These are phyloP conservation scores for Capronia coronata DNA, from an alignment of 2,329 filamentous ascomycete species.

Conservation along the genomic window DNA sequence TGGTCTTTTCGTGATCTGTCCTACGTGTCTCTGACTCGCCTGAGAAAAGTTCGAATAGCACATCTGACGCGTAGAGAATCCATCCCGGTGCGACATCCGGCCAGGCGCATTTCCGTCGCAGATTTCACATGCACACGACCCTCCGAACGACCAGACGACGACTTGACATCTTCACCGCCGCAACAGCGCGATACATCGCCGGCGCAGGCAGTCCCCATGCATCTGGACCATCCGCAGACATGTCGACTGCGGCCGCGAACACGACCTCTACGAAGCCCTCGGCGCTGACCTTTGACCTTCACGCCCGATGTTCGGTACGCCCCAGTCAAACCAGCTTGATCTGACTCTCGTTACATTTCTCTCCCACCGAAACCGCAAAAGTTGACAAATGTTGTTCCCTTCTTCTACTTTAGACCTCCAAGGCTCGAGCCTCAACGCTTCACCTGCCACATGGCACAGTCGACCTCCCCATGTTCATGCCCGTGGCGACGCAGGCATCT, in stretches of 20 bases:
- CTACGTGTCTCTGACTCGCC: background rate
- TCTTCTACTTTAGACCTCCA: conserved; percentile 64
- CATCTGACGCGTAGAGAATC: conserved; percentile 3
- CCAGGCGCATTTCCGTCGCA: conserved; percentile 9
- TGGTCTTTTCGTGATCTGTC: background rate
- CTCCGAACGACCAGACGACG: conserved; percentile 11
- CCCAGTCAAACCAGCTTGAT: conserved; percentile 18
- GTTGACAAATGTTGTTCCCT: conserved; percentile 16
- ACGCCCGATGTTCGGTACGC: conserved; percentile 72
- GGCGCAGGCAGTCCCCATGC: conserved; percentile 16
- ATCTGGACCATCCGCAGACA: conserved; percentile 16
- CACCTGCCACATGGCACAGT: conserved; percentile 88
- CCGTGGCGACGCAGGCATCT: conserved; percentile 92
- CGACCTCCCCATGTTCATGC: conserved; percentile 93
- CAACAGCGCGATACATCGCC: conserved; percentile 1
- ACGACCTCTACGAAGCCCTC: conserved; percentile 36
- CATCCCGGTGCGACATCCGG: conserved; percentile 21
- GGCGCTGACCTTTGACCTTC: conserved; percentile 70
- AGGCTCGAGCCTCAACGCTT: conserved; percentile 81
- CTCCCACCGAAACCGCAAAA: background rate
- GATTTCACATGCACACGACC: conserved; percentile 19
- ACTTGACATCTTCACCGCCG: conserved; percentile 25
- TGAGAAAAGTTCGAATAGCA: background rate
- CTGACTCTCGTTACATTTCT: background rate
- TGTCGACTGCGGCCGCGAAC: too few relatives aligned